Percentiles rank a stretch among this genome's conserved stretches.
phyloP scores from a whole-genome alignment of 176 grass and related monocot species.

The Zoysia japonica region DNA sequence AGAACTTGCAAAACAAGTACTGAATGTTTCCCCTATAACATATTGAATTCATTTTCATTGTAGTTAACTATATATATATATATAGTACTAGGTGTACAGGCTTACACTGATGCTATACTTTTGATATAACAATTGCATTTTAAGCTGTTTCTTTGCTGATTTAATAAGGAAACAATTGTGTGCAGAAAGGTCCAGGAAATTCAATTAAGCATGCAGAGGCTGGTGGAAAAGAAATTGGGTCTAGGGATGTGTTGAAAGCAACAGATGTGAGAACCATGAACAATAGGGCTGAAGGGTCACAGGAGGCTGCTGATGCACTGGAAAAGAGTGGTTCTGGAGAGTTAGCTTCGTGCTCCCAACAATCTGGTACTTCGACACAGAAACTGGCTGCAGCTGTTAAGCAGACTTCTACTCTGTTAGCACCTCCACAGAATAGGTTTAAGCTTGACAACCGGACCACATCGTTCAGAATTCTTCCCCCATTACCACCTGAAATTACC shows the following conservation, averaged over 20 bases:
- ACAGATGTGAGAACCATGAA: conserved; percentile 26
- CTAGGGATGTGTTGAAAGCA: conserved; percentile 45
- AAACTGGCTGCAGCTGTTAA: conserved; percentile 47
- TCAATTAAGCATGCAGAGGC: conserved; percentile 51
- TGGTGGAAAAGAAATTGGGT: conserved; percentile 47
- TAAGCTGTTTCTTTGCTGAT: conserved; percentile 9
- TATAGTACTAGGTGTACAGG: background rate
- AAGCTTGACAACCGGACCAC: conserved; percentile 84
- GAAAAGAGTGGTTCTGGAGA: conserved; percentile 55
- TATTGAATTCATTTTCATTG: conserved; percentile 28
- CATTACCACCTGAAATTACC: conserved; percentile 75
- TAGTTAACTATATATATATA: background rate
- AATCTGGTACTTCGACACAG: conserved; percentile 44
- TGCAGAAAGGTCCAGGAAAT: conserved; percentile 56
- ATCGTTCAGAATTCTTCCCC: conserved; percentile 88
- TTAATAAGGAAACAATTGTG: conserved; percentile 28
- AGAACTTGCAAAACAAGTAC: conserved; percentile 83
- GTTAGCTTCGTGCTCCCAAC: conserved; percentile 46
- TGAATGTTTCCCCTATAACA: conserved; percentile 23
- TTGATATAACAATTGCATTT: conserved; percentile 4
- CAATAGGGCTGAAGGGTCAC: conserved; percentile 9
- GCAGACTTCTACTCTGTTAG: conserved; percentile 42
- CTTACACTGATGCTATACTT: background rate
- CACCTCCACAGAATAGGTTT: conserved; percentile 49
- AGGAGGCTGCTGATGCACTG: conserved; percentile 43